Evolutionary conservation across 1,284 basidiomycete genomes (phyloP).

Genomic region (Ceratobasidium sp.): DNA sequence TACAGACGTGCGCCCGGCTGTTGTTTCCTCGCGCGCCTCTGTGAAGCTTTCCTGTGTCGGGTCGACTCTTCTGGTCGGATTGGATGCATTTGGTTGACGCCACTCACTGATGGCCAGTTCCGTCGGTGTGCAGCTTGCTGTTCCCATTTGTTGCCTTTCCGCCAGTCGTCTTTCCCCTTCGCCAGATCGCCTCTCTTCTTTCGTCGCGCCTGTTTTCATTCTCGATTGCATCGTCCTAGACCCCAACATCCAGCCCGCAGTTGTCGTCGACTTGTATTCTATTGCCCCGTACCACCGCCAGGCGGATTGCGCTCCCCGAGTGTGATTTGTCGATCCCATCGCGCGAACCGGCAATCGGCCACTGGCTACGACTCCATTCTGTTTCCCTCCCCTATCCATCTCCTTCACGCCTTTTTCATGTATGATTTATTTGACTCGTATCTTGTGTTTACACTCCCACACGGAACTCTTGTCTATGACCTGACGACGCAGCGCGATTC

Average conservation of each 20-base stretch:
- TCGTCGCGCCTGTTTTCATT: neutral
- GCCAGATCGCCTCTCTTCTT: neutral
- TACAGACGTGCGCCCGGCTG: neutral
- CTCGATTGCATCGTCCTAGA: constrained; percentile 17
- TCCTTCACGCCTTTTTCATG: constrained; percentile 2
- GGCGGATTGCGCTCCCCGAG: constrained; percentile 8
- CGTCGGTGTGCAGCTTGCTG: constrained; percentile 31
- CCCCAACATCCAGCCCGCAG: constrained; percentile 24
- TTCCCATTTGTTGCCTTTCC: constrained; percentile 16
- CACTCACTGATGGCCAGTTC: constrained; percentile 34
- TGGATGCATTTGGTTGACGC: constrained; percentile 29
- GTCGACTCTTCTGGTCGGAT: constrained; percentile 6
- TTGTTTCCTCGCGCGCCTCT: neutral
- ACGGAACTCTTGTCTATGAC: constrained; percentile 38
- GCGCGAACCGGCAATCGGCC: constrained; percentile 36
- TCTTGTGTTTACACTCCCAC: constrained; percentile 28
- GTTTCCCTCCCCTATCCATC: neutral
- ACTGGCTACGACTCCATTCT: neutral
- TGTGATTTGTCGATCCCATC: constrained; percentile 24
- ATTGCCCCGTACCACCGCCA: constrained; percentile 4
- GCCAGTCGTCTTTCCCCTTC: constrained; percentile 7
- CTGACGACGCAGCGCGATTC: constrained; percentile 38
- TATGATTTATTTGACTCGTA: constrained; percentile 22
- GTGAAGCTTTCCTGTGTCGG: constrained; percentile 6
- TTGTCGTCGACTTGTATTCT: constrained; percentile 16